phyloP scores from a whole-genome alignment of 352 stramenopile species.

The Salisapilia sapeloensis region DNA sequence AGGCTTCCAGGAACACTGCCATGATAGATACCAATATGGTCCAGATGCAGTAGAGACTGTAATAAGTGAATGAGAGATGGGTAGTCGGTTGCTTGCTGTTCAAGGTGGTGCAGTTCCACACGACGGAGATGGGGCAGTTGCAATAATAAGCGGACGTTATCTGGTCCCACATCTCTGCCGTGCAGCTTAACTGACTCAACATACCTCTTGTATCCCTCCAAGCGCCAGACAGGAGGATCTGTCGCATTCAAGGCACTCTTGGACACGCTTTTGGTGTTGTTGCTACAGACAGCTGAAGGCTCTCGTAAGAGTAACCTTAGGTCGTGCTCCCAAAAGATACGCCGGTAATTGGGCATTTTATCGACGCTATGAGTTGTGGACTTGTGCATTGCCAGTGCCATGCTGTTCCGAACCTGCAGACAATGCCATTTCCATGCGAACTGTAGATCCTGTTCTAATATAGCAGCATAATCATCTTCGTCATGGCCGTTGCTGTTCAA shows the following conservation, averaged over 20 bases:
- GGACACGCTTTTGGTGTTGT: neutral
- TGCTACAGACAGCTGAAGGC: neutral
- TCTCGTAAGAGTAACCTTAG: neutral
- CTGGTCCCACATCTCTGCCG: conserved; percentile 30
- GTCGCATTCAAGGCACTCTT: neutral
- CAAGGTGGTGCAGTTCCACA: conserved; percentile 59
- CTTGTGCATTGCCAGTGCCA: neutral
- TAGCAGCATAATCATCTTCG: conserved; percentile 9
- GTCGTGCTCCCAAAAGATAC: too few relatives aligned
- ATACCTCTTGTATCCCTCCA: conserved; percentile 35
- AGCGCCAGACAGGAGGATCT: conserved; percentile 10
- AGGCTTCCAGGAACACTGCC: conserved; percentile 30
- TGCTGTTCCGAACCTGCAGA: neutral
- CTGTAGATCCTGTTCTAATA: conserved; percentile 20
- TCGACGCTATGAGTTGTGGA: neutral
- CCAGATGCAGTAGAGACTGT: conserved; percentile 11
- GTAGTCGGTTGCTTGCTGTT: conserved; percentile 36
- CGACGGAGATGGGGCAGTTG: conserved; percentile 17
- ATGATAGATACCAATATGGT: conserved; percentile 52
- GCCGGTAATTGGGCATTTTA: neutral
- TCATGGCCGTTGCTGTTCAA: conserved; percentile 1
- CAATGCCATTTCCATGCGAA: conserved; percentile 4
- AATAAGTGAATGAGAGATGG: conserved; percentile 17
- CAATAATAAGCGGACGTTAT: conserved; percentile 25
- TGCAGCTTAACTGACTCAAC: conserved; percentile 41